Percentiles rank a stretch among this genome's conserved stretches.
These are phyloP conservation scores for Digitaria exilis DNA, from an alignment of 202 grass and related monocot genomes.

Conservation along the genomic window DNA sequence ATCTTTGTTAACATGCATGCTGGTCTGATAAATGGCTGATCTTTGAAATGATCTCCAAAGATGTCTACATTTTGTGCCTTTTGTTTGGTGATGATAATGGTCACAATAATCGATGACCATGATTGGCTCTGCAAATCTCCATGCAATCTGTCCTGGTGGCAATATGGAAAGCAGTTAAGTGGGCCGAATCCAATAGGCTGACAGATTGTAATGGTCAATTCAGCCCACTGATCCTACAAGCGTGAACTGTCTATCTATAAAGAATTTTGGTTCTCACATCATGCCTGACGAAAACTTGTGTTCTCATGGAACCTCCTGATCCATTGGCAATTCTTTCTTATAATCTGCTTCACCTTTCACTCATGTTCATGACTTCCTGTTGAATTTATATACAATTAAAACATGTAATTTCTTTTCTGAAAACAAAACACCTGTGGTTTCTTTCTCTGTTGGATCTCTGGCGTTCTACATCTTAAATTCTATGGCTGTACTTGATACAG, in stretches of 20 bases:
- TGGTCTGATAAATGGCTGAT: not conserved
- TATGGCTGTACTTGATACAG: not conserved
- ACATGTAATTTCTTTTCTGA: no score
- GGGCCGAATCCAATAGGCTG: not conserved
- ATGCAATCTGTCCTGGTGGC: not conserved
- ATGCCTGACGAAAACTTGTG: not conserved
- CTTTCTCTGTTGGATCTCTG: conserved; percentile 14
- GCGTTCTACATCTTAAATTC: not conserved
- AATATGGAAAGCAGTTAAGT: not conserved
- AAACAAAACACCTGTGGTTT: not conserved
- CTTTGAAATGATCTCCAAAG: not conserved
- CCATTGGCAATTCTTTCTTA: no score
- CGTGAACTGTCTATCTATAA: conserved; percentile 1
- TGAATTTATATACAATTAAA: no score
- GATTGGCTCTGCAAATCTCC: not conserved
- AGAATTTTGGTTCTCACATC: not conserved
- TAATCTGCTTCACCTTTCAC: no score
- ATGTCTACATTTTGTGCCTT: not conserved
- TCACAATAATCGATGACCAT: no score
- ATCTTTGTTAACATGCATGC: not conserved
- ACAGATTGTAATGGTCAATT: conserved; percentile 21
- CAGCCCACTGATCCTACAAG: conserved; percentile 15
- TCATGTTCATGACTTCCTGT: no score
- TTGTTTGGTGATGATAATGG: not conserved
- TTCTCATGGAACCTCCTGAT: no score